phyloP scores from a whole-genome alignment of 31 red algal genomes.

The Endocladia muricata region DNA sequence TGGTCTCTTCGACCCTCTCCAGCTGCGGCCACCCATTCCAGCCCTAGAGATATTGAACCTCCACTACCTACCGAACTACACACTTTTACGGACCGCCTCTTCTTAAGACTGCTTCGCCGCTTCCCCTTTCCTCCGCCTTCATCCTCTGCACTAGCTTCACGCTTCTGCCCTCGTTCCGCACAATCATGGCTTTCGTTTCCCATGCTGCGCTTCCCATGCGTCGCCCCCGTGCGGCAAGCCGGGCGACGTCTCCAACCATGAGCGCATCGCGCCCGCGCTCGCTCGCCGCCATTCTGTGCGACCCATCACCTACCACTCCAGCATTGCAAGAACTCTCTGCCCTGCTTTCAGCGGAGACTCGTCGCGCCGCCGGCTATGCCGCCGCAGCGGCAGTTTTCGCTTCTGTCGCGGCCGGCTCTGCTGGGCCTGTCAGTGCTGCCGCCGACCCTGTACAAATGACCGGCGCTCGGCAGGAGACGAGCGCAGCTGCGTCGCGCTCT shows the following conservation, averaged over 20 bases:
- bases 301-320: background rate
- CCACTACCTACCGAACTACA: too few species aligned
- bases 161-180: too few species aligned
- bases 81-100: too few species aligned
- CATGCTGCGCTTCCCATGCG: constrained; percentile 38
- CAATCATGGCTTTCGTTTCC: constrained; percentile 61
- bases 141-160: background rate
- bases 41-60: too few species aligned
- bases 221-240: constrained; percentile 19
- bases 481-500: constrained; percentile 32
- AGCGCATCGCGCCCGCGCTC: background rate
- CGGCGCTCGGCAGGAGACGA: constrained; percentile 41
- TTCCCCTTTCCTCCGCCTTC: too few species aligned
- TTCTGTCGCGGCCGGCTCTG: constrained; percentile 12
- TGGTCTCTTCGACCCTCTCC: too few species aligned
- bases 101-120: too few species aligned
- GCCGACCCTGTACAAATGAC: constrained; percentile 58
- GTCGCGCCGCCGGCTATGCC: constrained; percentile 34
- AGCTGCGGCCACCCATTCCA: too few species aligned
- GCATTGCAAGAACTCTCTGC: background rate
- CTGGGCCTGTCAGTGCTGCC: constrained; percentile 25
- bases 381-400: constrained; percentile 48
- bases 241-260: constrained; percentile 6
- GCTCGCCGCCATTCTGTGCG: constrained; percentile 15
- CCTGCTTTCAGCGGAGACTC: constrained; percentile 29